Evolutionary conservation across 2,329 filamentous ascomycete species (phyloP).

Genomic region (Colletotrichum liaoningense): DNA sequence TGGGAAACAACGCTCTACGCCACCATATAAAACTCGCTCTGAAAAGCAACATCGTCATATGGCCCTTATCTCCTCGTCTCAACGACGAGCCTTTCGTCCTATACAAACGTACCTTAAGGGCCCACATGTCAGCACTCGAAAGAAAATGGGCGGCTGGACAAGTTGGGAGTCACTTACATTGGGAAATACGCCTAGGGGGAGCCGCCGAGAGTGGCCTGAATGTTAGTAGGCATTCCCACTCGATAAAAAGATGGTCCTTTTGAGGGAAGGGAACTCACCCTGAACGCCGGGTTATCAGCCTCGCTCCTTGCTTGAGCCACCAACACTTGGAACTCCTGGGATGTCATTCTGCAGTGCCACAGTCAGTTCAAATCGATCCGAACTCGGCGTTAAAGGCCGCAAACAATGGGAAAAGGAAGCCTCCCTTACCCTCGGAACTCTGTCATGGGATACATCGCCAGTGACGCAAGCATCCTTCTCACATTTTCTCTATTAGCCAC

Average conservation of each 20-base stretch:
- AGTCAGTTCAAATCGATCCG: conserved; percentile 37
- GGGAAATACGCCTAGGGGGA: conserved; percentile 68
- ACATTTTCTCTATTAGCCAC: conserved; percentile 65
- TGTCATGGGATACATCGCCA: conserved; percentile 68
- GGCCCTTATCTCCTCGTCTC: not conserved
- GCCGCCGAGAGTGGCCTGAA: not conserved
- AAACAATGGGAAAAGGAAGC: not conserved
- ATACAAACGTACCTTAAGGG: conserved; percentile 70
- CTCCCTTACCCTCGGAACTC: conserved; percentile 57
- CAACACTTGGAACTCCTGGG: conserved; percentile 67
- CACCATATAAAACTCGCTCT: not conserved
- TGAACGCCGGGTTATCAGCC: conserved; percentile 64
- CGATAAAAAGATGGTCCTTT: not conserved
- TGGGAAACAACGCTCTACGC: not conserved
- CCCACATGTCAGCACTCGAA: not conserved
- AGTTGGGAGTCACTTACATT: conserved; percentile 59
- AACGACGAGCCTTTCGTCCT: conserved; percentile 63
- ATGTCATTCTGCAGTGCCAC: conserved; percentile 60
- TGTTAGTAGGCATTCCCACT: conserved; percentile 11
- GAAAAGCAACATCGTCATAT: not conserved
- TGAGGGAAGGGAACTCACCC: conserved; percentile 54
- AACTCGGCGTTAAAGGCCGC: not conserved
- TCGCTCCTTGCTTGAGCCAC: conserved; percentile 66
- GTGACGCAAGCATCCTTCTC: conserved; percentile 63
- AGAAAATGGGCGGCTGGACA: not conserved